phyloP scores from a whole-genome alignment of 805 yeast species.

The Metschnikowia koreensis region DNA sequence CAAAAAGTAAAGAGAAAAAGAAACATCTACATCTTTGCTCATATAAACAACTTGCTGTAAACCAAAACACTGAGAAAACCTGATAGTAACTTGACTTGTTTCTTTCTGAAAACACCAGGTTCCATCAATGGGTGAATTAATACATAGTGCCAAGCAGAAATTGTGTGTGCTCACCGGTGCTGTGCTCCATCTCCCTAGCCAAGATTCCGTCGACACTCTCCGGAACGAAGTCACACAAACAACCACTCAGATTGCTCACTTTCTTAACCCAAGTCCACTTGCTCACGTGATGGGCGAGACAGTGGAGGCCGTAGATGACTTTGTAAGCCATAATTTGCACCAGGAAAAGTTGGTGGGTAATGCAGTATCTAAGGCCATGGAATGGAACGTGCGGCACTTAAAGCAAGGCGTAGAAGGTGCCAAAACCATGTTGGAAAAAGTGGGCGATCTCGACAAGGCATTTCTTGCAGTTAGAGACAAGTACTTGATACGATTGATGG shows the following conservation, averaged over 20 bases:
- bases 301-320: background rate
- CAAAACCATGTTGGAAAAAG: background rate
- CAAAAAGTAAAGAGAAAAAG: too few species aligned
- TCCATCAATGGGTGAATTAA: background rate
- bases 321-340: background rate
- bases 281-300: slow-evolving; percentile 2
- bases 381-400: slow-evolving; percentile 5
- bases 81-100: background rate
- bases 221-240: background rate
- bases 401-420: background rate
- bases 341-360: background rate
- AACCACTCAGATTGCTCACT: slow-evolving; percentile 2
- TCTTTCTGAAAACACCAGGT: background rate
- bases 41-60: background rate
- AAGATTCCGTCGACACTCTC: slow-evolving; percentile 2
- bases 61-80: background rate
- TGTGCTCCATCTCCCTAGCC: slow-evolving; percentile 1
- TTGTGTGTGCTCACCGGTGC: background rate
- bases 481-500: slow-evolving; percentile 1
- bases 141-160: slow-evolving; percentile 3
- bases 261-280: slow-evolving; percentile 9
- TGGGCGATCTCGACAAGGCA: slow-evolving; percentile 1
- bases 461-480: background rate
- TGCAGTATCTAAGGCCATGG: slow-evolving; percentile 2
- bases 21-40: background rate